Conservation (phyloP, 495 filamentous ascomycete species). For the Penicillium atrosanguineum region DNA sequence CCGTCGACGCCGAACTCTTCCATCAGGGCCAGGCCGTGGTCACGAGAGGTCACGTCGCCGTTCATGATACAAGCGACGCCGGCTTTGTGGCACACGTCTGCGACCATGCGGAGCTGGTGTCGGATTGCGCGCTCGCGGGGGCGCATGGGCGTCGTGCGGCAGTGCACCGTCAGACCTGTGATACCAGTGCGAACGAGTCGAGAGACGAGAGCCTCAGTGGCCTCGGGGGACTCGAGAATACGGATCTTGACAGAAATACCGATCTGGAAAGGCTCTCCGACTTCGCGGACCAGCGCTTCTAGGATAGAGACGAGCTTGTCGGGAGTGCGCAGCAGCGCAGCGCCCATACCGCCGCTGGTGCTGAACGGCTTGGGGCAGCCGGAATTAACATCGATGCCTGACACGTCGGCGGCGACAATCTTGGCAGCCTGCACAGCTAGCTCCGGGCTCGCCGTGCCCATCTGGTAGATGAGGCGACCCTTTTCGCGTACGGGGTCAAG, state of each 20-base stretch:
- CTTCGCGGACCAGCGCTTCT: slow-evolving; percentile 71
- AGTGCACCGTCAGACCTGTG: slow-evolving; percentile 88
- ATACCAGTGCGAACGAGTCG: slow-evolving; percentile 81
- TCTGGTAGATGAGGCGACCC: slow-evolving; percentile 77
- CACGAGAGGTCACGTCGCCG: slow-evolving; percentile 75
- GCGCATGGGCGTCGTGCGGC: slow-evolving; percentile 93
- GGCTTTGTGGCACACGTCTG: slow-evolving; percentile 67
- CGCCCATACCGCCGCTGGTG: slow-evolving; percentile 90
- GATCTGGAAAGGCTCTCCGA: slow-evolving; percentile 72
- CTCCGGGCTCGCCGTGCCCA: slow-evolving; percentile 79
- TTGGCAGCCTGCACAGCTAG: slow-evolving; percentile 79
- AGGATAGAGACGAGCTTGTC: slow-evolving; percentile 81
- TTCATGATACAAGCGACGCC: slow-evolving; percentile 94
- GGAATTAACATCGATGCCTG: slow-evolving; percentile 94
- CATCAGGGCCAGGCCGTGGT: slow-evolving; percentile 65
- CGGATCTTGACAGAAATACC: slow-evolving; percentile 96
- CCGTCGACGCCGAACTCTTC: slow-evolving; percentile 80
- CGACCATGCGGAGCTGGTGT: slow-evolving; percentile 79
- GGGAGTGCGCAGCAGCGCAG: slow-evolving; percentile 78
- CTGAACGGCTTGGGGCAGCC: slow-evolving; percentile 97
- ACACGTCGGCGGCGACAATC: slow-evolving; percentile 80
- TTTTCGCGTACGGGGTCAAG: slow-evolving; percentile 74
- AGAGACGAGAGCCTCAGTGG: slow-evolving; percentile 72
- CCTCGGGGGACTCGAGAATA: slow-evolving; percentile 69
- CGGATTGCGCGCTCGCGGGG: slow-evolving; percentile 84